phyloP scores from a whole-genome alignment of 768 basidiomycete genomes.

The Dentipellis fragilis region DNA sequence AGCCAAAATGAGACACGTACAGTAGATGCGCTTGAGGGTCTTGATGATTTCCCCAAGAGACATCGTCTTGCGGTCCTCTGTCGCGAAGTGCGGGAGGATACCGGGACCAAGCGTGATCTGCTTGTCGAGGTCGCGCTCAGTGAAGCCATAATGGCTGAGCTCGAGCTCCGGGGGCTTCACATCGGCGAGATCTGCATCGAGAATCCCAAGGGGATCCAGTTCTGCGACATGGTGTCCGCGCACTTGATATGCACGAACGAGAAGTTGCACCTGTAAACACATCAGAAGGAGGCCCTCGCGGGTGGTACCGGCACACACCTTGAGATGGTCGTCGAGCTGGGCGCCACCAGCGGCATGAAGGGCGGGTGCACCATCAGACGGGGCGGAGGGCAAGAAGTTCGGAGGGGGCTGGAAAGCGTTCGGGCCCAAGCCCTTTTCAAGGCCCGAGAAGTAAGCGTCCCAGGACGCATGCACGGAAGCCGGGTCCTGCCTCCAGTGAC shows the following conservation, averaged over 20 bases:
- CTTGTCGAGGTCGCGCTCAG: conserved; percentile 88
- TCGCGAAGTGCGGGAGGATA: conserved; percentile 92
- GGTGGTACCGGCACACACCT: conserved; percentile 39
- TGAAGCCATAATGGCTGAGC: conserved; percentile 90
- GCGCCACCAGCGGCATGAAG: conserved; percentile 58
- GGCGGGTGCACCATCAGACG: conserved; percentile 73
- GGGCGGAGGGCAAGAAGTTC: conserved; percentile 48
- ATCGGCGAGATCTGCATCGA: conserved; percentile 77
- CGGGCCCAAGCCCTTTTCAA: conserved; percentile 79
- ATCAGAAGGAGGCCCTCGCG: conserved; percentile 1
- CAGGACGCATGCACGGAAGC: conserved; percentile 89
- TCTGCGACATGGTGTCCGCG: conserved; percentile 95
- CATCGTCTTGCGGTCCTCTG: conserved; percentile 79
- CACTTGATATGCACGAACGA: conserved; percentile 98
- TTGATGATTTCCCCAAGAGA: conserved; percentile 86
- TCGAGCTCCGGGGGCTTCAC: conserved; percentile 82
- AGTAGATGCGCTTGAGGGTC: conserved; percentile 86
- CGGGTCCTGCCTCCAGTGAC: conserved; percentile 83
- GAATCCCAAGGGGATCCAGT: conserved; percentile 90
- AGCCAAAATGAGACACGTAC: conserved; percentile 35
- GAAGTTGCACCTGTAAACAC: conserved; percentile 73
- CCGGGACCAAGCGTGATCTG: conserved; percentile 93
- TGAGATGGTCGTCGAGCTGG: conserved; percentile 88
- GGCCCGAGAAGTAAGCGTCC: conserved; percentile 87
- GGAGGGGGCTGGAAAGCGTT: conserved; percentile 87